phyloP scores from a whole-genome alignment of 345 rosid species.

The Triadica sebifera region DNA sequence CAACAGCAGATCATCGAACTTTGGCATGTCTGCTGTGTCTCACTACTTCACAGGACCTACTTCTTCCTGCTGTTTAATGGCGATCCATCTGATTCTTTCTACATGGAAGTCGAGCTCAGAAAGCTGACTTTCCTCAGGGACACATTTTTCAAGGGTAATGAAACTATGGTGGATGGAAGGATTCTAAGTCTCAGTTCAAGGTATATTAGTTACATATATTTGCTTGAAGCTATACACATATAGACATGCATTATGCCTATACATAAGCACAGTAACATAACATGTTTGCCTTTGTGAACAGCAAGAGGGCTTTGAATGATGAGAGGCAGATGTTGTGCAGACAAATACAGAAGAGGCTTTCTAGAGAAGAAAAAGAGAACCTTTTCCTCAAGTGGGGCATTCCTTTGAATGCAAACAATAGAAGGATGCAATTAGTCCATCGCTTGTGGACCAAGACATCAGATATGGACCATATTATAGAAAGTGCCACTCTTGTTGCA shows the following conservation, averaged over 20 bases:
- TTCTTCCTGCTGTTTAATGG: conserved; percentile 81
- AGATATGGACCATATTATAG: conserved; percentile 60
- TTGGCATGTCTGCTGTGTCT: conserved; percentile 74
- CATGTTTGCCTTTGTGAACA: conserved; percentile 20
- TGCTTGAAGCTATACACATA: background rate
- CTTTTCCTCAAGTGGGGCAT: conserved; percentile 74
- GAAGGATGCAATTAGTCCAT: conserved; percentile 61
- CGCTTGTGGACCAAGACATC: conserved; percentile 58
- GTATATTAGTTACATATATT: conserved; percentile 28
- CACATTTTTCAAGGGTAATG: conserved; percentile 43
- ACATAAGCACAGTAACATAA: background rate
- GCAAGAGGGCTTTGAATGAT: conserved; percentile 51
- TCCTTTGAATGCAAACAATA: conserved; percentile 51
- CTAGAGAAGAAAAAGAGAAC: conserved; percentile 57
- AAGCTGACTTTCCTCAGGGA: conserved; percentile 64
- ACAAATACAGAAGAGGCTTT: conserved; percentile 53
- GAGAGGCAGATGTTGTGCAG: conserved; percentile 72
- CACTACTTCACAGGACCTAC: conserved; percentile 86
- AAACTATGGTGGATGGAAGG: conserved; percentile 52
- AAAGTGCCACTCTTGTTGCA: conserved; percentile 69
- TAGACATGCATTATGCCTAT: no score
- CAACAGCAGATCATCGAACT: conserved; percentile 71
- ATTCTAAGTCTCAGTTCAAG: conserved; percentile 46
- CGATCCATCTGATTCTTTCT: conserved; percentile 68
- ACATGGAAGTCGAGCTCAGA: conserved; percentile 87